phyloP scores from a whole-genome alignment of 371 early-diverging fungal species.

The Mortierella sp. region DNA sequence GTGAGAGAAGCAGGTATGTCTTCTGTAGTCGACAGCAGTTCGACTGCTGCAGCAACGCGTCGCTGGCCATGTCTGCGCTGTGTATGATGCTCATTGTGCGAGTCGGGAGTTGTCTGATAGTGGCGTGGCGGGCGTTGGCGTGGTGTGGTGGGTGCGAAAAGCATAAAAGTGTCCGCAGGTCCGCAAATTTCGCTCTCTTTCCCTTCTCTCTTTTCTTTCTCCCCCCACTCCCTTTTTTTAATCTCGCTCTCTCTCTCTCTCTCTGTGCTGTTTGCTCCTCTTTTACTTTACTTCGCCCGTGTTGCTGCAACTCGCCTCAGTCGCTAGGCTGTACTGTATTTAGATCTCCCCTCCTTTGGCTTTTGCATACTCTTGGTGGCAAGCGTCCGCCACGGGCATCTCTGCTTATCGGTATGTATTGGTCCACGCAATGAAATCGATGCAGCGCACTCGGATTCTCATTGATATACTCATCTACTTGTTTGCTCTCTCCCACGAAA shows the following conservation, averaged over 20 bases:
- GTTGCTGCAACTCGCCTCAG: background rate
- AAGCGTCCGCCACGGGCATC: background rate
- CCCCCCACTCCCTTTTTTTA: slow-evolving; percentile 3
- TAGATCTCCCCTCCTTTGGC: background rate
- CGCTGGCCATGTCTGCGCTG: background rate
- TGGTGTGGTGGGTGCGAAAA: background rate
- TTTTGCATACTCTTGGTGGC: background rate
- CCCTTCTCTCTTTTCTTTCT: slow-evolving; percentile 4
- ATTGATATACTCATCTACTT: background rate
- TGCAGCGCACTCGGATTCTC: too few species aligned
- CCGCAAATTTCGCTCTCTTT: slow-evolving; percentile 13
- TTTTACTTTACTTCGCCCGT: background rate
- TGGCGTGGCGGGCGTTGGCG: background rate
- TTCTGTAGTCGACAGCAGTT: too few species aligned
- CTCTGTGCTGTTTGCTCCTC: background rate
- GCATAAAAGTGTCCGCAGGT: slow-evolving; percentile 11
- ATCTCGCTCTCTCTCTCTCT: slow-evolving; percentile 11
- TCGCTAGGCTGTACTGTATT: slow-evolving; percentile 1
- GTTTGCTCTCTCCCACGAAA: background rate
- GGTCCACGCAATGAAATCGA: background rate
- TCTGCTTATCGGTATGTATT: background rate
- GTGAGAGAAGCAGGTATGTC: too few species aligned
- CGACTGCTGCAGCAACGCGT: background rate
- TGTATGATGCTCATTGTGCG: background rate
- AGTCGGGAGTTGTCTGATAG: background rate